Evolutionary conservation across 805 yeast genomes (phyloP), one percentile per base, ranked within the genome.

Genomic region (Kregervanrija pseudodelftensis): DNA sequence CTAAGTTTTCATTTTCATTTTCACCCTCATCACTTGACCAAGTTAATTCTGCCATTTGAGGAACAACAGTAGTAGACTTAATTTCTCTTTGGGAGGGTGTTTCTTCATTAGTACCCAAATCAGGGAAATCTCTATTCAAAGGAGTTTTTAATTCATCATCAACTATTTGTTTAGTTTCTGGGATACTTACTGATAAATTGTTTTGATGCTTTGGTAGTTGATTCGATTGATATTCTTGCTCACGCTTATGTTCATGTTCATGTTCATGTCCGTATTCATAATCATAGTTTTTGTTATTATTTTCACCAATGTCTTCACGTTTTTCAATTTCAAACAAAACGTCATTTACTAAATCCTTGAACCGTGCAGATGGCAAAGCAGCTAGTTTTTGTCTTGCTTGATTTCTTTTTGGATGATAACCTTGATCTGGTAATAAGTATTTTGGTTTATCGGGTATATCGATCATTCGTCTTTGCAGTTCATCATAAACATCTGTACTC

Each of bases 401-500:
- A 60, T 93, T 95, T 58, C 99, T 77, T 60, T 89, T 90, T 37
- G 95, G 90, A 63, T 93, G 99, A 66, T 87, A 88, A 7, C 76
- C 70, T 55, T 79, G 77, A 5, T 95, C 90, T 8, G 95, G 90
- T 35, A 80, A 70, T 43, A 91, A 70, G 56, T 74, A 79, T 44
- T 77, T 79, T 1, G 85, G 80, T 14, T 49, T 46, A 30, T 74
- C 70, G 42, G 75, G 68, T 34, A 75, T 70, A 52, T 80, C 82
- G n/a, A 47, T 48, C 35, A 76, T 74, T 50, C 99, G 74, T 58
- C 99, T 77, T 56, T 79, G 79, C 48, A 93, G 69, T 64, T 93
- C 99, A 64, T 93, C 99, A 60, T 80, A 85, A 11, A 93, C 97
- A 62, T 93, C 99, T 3, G 96, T 89, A 52, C 95, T 79, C 47